A percentile compares a stretch with the other conserved stretches of the same genome.
Conservation (phyloP, 1,284 basidiomycete species). For the Apiotrichum siamense region DNA sequence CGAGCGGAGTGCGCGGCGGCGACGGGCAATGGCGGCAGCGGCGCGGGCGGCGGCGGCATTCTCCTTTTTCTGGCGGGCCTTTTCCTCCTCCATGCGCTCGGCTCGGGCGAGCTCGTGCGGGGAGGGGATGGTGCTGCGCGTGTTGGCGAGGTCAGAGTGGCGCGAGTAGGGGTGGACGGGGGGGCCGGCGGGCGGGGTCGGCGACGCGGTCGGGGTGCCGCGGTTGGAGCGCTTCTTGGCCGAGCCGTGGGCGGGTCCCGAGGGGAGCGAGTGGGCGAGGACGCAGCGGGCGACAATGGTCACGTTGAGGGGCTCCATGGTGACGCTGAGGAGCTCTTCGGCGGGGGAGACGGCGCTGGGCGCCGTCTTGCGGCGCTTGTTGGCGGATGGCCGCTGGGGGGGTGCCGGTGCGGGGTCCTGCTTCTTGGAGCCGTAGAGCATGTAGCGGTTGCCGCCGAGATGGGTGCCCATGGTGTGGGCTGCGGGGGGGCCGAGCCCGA, state of each 20-base stretch:
- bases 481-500: background rate
- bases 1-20: conserved; percentile 13
- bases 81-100: conserved; percentile 25
- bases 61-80: conserved; percentile 28
- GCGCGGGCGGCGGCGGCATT: conserved; percentile 27
- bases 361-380: conserved; percentile 11
- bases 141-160: conserved; percentile 28
- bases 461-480: background rate
- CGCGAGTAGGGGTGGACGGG: conserved; percentile 31
- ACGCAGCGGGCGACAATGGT: conserved; percentile 32
- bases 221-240: conserved; percentile 11
- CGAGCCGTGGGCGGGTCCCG: conserved; percentile 1
- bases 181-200: conserved; percentile 3
- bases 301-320: conserved; percentile 24
- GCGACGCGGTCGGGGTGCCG: conserved; percentile 15
- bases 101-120: conserved; percentile 25
- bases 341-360: conserved; percentile 3
- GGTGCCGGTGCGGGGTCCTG: conserved; percentile 3
- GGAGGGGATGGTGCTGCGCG: conserved; percentile 26
- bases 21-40: conserved; percentile 20
- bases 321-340: conserved; percentile 9
- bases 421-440: background rate
- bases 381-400: conserved; percentile 6
- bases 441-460: background rate
- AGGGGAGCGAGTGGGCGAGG: conserved; percentile 11